These are phyloP conservation scores for Suhomyces panamericanus DNA, from an alignment of 1,139 yeast species.

Conservation along the genomic window DNA sequence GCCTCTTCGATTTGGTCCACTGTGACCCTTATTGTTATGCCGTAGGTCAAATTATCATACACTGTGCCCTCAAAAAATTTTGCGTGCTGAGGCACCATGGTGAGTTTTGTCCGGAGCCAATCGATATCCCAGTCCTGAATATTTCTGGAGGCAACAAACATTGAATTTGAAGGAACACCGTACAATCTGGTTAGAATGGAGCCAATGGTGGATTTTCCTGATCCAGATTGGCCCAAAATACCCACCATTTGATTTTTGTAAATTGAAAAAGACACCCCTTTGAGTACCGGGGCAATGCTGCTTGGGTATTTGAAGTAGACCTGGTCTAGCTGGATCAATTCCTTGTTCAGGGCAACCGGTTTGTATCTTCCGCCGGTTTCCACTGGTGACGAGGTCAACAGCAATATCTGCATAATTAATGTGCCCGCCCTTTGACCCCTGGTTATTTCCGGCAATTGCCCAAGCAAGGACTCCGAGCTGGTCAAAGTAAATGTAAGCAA, in stretches of 20 bases:
- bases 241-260: slow-evolving; percentile 54
- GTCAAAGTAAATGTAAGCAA: slow-evolving; percentile 72
- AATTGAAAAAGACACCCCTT: slow-evolving; percentile 42
- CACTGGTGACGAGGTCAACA: slow-evolving; percentile 29
- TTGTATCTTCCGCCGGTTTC: slow-evolving; percentile 31
- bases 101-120: slow-evolving; percentile 53
- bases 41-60: slow-evolving; percentile 65
- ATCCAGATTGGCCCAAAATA: slow-evolving; percentile 74
- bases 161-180: slow-evolving; percentile 31
- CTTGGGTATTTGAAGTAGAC: slow-evolving; percentile 52
- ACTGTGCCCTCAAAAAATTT: slow-evolving; percentile 67
- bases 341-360: slow-evolving; percentile 16
- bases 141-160: slow-evolving; percentile 42
- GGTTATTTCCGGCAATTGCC: slow-evolving; percentile 71
- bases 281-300: slow-evolving; percentile 28
- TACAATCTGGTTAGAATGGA: slow-evolving; percentile 56
- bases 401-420: slow-evolving; percentile 48
- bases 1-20: slow-evolving; percentile 32
- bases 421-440: slow-evolving; percentile 76
- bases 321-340: slow-evolving; percentile 39
- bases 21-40: slow-evolving; percentile 34
- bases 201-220: slow-evolving; percentile 74
- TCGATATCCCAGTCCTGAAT: slow-evolving; percentile 46
- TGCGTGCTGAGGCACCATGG: slow-evolving; percentile 70
- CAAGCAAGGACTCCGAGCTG: slow-evolving; percentile 58